Base-by-base conservation (phyloP, 2,329 filamentous ascomycete species). In the Plenodomus lindquistii region DNA sequence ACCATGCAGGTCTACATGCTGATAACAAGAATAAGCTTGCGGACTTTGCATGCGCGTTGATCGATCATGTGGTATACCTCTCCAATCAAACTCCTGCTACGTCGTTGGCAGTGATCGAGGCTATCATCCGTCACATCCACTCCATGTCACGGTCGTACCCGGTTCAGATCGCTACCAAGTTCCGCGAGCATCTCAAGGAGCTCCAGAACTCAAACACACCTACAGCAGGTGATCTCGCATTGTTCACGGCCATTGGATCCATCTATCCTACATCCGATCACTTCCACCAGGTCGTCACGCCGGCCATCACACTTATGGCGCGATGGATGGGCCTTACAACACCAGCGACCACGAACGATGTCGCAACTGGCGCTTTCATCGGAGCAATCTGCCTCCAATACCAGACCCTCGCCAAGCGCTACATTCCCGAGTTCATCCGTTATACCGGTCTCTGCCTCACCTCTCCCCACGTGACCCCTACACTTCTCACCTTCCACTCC, bases 261-360 rank as follows among this genome's bases (percentile, higher is more conserved):
- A 88, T 95, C 44, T 99, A 96, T 65, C 92, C 94, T 4, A 96
- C 94, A 0, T 97, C 92, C 0, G 94, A 99, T 73, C 92, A 97
- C 73, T 99, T 97, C 73, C 94, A 99, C 65, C 88, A 94, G 62
- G 90, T 97, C 29, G 88, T 91, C 35, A 99, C 94, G 1, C 94
- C 94, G 2, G 88, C 93, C 0, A 88, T 91, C 73, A 83, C 97
- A 4, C 82, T 86, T n/a, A 89, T 97, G 72, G 83, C 83, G 11
- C 85, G 90, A 45, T 97, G 89, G 73, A 80, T 99, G 20, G 90
- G 88, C 1, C 85, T 96, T 60, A 90, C 85, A 46, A 79, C 86
- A 0, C 85, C 91, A 0, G 78, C 83, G 37, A 78, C 76, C 7
- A 72, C 90, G 3, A 75, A 80, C 7, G 88, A 94, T 58, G 82